Evolutionary conservation across 306 rosid genomes (phyloP).

Genomic region (Inga leiocalycina): DNA sequence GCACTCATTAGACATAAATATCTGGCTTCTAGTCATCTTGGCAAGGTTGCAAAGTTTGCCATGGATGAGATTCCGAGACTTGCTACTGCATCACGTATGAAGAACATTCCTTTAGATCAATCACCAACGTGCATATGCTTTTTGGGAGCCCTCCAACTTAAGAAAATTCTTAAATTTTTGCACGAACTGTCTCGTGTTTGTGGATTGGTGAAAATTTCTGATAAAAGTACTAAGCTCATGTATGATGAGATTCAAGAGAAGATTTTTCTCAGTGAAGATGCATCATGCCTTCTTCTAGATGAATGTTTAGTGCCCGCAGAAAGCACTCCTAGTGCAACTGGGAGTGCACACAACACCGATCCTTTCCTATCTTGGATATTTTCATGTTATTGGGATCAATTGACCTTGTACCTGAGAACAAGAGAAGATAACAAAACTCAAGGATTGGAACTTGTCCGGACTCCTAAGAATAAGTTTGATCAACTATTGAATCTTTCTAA

Average conservation of each 20-base stretch:
- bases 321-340: slow-evolving; percentile 38
- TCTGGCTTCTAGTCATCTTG: slow-evolving; percentile 82
- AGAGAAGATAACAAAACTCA: slow-evolving; percentile 70
- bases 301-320: slow-evolving; percentile 61
- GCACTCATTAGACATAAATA: slow-evolving; percentile 70
- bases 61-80: slow-evolving; percentile 75
- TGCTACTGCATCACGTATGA: slow-evolving; percentile 73
- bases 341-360: slow-evolving; percentile 45
- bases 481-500: slow-evolving; percentile 71
- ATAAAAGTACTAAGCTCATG: slow-evolving; percentile 51
- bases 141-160: slow-evolving; percentile 75
- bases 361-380: slow-evolving; percentile 80
- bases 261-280: slow-evolving; percentile 80
- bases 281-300: slow-evolving; percentile 72
- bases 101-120: slow-evolving; percentile 66
- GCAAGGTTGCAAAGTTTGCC: slow-evolving; percentile 74
- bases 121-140: slow-evolving; percentile 87
- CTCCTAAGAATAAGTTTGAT: slow-evolving; percentile 77
- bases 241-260: slow-evolving; percentile 71
- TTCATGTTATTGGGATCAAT: slow-evolving; percentile 68
- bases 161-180: slow-evolving; percentile 79
- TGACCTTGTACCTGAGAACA: slow-evolving; percentile 63
- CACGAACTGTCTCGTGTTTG: slow-evolving; percentile 76
- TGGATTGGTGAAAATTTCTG: slow-evolving; percentile 71
- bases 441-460: slow-evolving; percentile 69